These are phyloP conservation scores for Paecilomyces fulvus DNA, from an alignment of 2,329 filamentous ascomycete genomes.

Conservation along the genomic window DNA sequence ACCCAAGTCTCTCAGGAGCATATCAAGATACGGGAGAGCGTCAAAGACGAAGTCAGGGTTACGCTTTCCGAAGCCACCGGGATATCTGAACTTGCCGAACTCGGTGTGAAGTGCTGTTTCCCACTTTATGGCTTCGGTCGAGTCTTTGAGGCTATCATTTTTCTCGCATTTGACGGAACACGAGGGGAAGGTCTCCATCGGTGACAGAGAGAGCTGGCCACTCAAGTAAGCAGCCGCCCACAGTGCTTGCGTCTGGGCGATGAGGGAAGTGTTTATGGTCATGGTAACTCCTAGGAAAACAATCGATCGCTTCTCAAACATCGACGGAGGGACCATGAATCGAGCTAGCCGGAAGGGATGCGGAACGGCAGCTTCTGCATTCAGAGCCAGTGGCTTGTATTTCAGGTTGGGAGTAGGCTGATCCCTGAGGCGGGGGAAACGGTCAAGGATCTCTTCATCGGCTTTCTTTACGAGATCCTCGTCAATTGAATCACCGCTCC, in stretches of 20 bases:
- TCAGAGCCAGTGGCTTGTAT: constrained; percentile 21
- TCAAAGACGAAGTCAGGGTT: constrained; percentile 65
- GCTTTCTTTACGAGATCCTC: constrained; percentile 8
- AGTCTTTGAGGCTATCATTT: constrained; percentile 2
- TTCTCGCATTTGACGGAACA: constrained; percentile 4
- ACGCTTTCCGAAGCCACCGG: constrained; percentile 48
- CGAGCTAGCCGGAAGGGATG: constrained; percentile 41
- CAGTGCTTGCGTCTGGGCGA: constrained; percentile 45
- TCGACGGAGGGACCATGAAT: constrained; percentile 39
- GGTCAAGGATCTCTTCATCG: constrained; percentile 5
- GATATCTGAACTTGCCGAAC: constrained; percentile 62
- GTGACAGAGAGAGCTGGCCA: constrained; percentile 36
- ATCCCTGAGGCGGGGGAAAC: constrained; percentile 2
- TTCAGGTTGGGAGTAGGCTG: constrained; percentile 7
- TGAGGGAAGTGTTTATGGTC: constrained; percentile 37
- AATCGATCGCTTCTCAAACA: constrained; percentile 34
- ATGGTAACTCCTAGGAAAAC: constrained; percentile 43
- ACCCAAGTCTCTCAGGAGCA: constrained; percentile 58
- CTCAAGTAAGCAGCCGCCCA: constrained; percentile 61
- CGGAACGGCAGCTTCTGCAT: constrained; percentile 29
- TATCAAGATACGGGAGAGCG: constrained; percentile 62
- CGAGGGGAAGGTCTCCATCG: constrained; percentile 14
- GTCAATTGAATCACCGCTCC: constrained; percentile 1
- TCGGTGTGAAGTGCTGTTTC: constrained; percentile 57
- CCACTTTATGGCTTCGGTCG: constrained; percentile 30